A percentile compares a stretch with the other conserved stretches of the same genome.
Conservation (phyloP, 768 basidiomycete genomes). For the Tylopilus subfusipes region DNA sequence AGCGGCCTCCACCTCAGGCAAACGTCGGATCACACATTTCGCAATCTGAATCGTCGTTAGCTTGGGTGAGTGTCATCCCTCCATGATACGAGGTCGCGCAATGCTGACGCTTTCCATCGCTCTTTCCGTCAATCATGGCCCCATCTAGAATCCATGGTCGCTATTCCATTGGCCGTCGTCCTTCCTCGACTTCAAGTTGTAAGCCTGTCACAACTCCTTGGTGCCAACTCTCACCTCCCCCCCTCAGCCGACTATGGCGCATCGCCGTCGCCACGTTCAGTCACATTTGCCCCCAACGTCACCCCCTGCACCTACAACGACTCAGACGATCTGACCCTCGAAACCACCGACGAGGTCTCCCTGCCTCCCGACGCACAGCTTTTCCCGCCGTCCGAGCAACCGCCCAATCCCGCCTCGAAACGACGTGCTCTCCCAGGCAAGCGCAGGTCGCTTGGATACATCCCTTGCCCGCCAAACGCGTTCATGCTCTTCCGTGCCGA, state of each 20-base stretch:
- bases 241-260: slow-evolving; percentile 41
- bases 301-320: slow-evolving; percentile 51
- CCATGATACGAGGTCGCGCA: too few relatives aligned
- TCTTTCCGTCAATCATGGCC: slow-evolving; percentile 9
- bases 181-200: slow-evolving; percentile 35
- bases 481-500: slow-evolving; percentile 38
- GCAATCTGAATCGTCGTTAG: slow-evolving; percentile 15
- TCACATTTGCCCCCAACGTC: slow-evolving; percentile 63
- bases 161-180: slow-evolving; percentile 38
- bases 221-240: background rate
- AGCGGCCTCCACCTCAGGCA: background rate
- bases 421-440: slow-evolving; percentile 58
- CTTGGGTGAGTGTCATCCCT: slow-evolving; percentile 8
- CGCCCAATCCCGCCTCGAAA: slow-evolving; percentile 38
- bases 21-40: background rate
- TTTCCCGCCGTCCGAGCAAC: slow-evolving; percentile 51
- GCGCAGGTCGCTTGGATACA: slow-evolving; percentile 52
- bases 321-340: slow-evolving; percentile 27
- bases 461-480: slow-evolving; percentile 29
- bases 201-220: background rate
- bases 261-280: slow-evolving; percentile 41
- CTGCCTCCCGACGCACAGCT: slow-evolving; percentile 38
- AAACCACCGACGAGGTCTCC: slow-evolving; percentile 25
- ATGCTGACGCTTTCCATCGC: background rate
- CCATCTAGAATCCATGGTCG: slow-evolving; percentile 17